These are phyloP conservation scores for Wickerhamiella sergipiensis DNA, from an alignment of 805 yeast species.

Conservation along the genomic window DNA sequence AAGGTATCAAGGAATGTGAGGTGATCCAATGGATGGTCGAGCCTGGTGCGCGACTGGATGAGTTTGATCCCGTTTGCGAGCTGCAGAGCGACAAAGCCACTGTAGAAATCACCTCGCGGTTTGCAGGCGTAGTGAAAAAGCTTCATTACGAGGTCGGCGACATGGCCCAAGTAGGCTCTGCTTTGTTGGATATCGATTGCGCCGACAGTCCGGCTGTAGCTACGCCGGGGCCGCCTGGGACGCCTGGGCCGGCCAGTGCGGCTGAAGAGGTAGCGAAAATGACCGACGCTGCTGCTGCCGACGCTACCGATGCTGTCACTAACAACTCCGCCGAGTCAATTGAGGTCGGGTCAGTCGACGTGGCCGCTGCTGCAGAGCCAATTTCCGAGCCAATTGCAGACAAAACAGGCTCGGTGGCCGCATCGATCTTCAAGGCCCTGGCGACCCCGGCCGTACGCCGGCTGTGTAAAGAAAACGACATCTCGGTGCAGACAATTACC, in stretches of 20 bases:
- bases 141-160: constrained; percentile 25
- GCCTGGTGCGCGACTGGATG: constrained; percentile 24
- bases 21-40: constrained; percentile 27
- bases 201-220: constrained; percentile 1
- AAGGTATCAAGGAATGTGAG: constrained; percentile 26
- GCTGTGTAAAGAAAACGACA: constrained; percentile 18
- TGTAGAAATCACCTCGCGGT: constrained; percentile 26
- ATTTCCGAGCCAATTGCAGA: too few species aligned
- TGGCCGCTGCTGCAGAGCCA: too few species aligned
- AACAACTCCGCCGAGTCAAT: too few species aligned
- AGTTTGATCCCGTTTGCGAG: constrained; percentile 25
- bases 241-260: neutral
- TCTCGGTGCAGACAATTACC: constrained; percentile 16
- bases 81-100: constrained; percentile 26
- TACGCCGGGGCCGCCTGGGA: too few species aligned
- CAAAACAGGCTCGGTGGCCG: too few species aligned
- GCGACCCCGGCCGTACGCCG: constrained; percentile 27
- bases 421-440: constrained; percentile 8
- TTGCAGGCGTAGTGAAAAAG: constrained; percentile 22
- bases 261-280: neutral
- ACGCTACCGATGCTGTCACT: too few species aligned
- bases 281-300: neutral
- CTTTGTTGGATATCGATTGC: constrained; percentile 23
- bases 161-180: constrained; percentile 25
- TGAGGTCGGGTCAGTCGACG: too few species aligned